These are phyloP conservation scores for Pleodorina starrii DNA, from an alignment of 139 green algal genomes.

Conservation along the genomic window DNA sequence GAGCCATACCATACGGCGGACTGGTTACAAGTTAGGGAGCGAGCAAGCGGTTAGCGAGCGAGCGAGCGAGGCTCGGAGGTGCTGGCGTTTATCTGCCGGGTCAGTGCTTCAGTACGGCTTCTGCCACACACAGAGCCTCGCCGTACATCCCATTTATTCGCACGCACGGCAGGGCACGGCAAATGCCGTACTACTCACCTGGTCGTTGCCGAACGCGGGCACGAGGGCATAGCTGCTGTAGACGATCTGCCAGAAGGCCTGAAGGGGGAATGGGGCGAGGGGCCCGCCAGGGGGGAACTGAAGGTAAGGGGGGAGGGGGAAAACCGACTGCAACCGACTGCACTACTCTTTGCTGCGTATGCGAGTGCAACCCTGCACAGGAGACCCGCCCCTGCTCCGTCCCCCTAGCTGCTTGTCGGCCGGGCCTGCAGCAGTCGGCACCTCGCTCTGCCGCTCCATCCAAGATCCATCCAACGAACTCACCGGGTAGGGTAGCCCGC, in stretches of 20 bases:
- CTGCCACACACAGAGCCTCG: neutral
- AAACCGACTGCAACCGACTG: too few relatives aligned
- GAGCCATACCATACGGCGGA: neutral
- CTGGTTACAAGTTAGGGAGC: neutral
- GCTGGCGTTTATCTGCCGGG: neutral
- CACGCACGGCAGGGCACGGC: neutral
- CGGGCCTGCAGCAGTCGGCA: neutral
- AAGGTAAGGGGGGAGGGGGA: neutral
- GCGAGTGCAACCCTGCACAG: too few relatives aligned
- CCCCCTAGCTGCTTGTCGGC: neutral
- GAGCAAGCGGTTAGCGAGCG: neutral
- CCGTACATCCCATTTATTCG: neutral
- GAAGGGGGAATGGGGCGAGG: too few relatives aligned
- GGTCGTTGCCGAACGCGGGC: conserved; percentile 14
- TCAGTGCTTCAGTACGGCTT: neutral
- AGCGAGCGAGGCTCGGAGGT: neutral
- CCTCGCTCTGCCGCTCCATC: neutral
- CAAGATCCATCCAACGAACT: neutral
- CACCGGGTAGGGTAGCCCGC: conserved; percentile 18
- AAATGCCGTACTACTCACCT: neutral
- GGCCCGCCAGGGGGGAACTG: neutral
- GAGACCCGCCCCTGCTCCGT: too few relatives aligned
- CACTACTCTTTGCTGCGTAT: neutral
- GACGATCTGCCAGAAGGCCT: conserved; percentile 20
- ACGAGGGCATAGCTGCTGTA: conserved; percentile 10